Evolutionary conservation across 2,329 filamentous ascomycete genomes (phyloP), one percentile per base, ranked within the genome.

Genomic region (Trichoderma arundinaceum): DNA sequence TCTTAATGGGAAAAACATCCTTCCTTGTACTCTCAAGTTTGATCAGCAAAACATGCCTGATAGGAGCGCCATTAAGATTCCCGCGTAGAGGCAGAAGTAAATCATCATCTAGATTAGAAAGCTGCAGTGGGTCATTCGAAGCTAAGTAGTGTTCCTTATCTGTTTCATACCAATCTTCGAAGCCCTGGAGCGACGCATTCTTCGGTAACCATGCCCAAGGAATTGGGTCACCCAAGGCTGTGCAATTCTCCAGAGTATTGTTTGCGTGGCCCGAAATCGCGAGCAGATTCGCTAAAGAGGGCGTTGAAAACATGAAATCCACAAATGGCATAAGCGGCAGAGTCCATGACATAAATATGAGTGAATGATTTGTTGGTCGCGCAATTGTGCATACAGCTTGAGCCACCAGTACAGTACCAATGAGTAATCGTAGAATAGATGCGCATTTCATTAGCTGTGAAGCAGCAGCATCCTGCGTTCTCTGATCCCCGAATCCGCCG

Each of bases 1-100:
- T 78, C 51, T 78, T 78, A 28, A 28, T 28, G 22, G 22, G 22
- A 28, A 28, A 28, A 28, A 28, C 74, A 54, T 82, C 80, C 6
- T 77, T 76, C n/a, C 80, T 76, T 1, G 79, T 80, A 48, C 80
- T 81, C 65, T 82, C 80, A 4, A 82, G 72, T 43, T 80, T 74
- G 1, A 82, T 67, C 17, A 81, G 66, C 2, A 81, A 68, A 4
- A 82, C 71, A 58, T 82, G 80, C 64, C 78, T 77, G 59, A 82
- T 77, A 2, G 64, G 66, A n/a, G 78, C 72, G 0, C 73, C 70
- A 10, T 70, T 17, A 5, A 78, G 51, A 19, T 69, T 70, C 2
- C 67, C 68, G 0, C 68, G 70, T 6, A 78, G 67, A 2, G 71
- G 68, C 10, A 72, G 56, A 5, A 77, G 63, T 0, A 81, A 52